Evolutionary conservation across 1,284 basidiomycete species (phyloP).

Genomic region (Stereum hirsutum): DNA sequence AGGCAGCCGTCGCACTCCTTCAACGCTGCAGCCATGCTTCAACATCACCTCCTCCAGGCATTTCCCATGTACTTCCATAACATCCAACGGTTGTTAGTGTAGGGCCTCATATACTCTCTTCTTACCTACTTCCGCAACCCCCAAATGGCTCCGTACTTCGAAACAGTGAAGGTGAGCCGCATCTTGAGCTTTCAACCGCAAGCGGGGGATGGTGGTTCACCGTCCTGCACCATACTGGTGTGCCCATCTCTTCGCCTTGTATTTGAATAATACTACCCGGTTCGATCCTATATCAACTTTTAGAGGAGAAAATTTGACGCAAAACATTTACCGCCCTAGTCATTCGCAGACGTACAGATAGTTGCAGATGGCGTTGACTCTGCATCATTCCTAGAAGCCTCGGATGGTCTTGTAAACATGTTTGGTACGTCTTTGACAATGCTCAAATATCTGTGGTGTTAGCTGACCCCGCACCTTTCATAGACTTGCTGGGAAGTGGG

Average conservation of each 20-base stretch:
- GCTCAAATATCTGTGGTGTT: neutral
- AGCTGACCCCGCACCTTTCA: constrained; percentile 3
- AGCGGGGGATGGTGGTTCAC: neutral
- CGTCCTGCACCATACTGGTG: neutral
- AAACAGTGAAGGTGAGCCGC: constrained; percentile 59
- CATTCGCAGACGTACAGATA: constrained; percentile 80
- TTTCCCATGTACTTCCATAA: neutral
- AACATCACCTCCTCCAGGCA: neutral
- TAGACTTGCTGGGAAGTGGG: constrained; percentile 82
- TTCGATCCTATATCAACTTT: too few species aligned
- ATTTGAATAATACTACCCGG: too few species aligned
- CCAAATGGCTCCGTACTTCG: constrained; percentile 67
- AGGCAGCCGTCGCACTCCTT: neutral
- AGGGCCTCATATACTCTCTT: too few species aligned
- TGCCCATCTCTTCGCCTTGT: constrained; percentile 3
- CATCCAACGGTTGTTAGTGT: too few species aligned
- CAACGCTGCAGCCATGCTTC: neutral
- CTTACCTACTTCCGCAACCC: neutral
- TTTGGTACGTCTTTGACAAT: constrained; percentile 50
- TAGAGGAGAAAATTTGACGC: too few species aligned
- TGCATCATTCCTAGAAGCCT: constrained; percentile 75
- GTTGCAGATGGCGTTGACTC: constrained; percentile 79
- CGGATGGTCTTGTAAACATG: constrained; percentile 84
- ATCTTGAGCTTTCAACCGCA: too few species aligned
- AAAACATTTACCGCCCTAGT: too few species aligned